Base-by-base conservation (phyloP, 2,329 filamentous ascomycete species). In the Neonectria hederae region DNA sequence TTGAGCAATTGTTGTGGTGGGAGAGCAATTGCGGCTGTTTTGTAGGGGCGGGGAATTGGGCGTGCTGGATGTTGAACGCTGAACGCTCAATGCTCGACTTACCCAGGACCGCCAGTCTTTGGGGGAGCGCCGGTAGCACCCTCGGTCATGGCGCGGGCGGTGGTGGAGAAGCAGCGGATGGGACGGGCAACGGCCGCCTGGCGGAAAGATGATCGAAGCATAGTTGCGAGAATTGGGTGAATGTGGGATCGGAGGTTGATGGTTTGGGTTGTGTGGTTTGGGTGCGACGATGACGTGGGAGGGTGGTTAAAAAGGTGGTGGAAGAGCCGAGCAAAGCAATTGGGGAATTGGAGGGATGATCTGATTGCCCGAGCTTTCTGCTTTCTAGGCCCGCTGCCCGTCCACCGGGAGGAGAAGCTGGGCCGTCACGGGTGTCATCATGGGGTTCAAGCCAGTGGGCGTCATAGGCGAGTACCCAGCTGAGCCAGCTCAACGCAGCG, bases 101-200 rank as follows among this genome's bases (percentile, higher is more conserved):
- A 88, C 86, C 84, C 82, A 75, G 76, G 72, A 76, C 85, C 85
- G 66, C 85, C 85, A 11, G 79, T 80, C 78, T 82, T 84, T 73
- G 82, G 84, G 66, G 85, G 85, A 61, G 86, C 80, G 63, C 91
- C 91, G 68, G 88, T 90, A 77, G 93, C 92, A 69, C 92, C 92
- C 72, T 86, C 90, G 66, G 78, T 82, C 88, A 93, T 91, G 76
- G 80, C 85, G 76, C 87, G 84, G 70, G 84, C 79, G 63, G 89
- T 86, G 69, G 85, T 87, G 66, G 89, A 85, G 82, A 93, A 91
- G 72, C 88, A 84, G 62, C 77, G 81, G 72, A 86, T 81, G 74
- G 87, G 84, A 77, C 85, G 83, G 75, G 84, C 78, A 71, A 83
- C 76, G 68, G 83, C 83, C 73, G 83, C 80, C 80, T 87, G 87